phyloP scores from a whole-genome alignment of 768 basidiomycete genomes.

The Kwoniella botswanensis region DNA sequence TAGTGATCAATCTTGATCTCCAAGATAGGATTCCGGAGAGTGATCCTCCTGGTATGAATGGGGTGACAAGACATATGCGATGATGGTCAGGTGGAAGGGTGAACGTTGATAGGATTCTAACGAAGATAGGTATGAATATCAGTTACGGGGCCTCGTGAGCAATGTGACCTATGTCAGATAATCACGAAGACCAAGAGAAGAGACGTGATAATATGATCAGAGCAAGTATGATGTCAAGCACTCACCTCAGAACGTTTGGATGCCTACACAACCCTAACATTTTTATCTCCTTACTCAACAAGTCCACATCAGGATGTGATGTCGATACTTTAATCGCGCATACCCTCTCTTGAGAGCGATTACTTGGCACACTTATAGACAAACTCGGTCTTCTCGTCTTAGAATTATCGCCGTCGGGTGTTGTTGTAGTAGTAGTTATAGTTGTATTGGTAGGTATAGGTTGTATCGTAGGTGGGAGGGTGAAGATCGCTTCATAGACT shows the following conservation, averaged over 20 bases:
- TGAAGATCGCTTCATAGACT: conserved; percentile 79
- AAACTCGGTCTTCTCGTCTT: not conserved
- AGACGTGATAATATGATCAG: too few species aligned
- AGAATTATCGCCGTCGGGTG: not conserved
- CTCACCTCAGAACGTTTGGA: conserved; percentile 72
- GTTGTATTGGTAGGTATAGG: conserved; percentile 8
- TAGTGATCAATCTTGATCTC: conserved; percentile 36
- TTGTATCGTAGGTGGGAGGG: conserved; percentile 56
- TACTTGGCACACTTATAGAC: conserved; percentile 4
- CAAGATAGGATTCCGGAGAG: conserved; percentile 43
- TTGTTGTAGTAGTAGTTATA: not conserved
- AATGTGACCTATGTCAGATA: too few species aligned
- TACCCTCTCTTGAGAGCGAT: not conserved
- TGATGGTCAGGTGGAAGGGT: conserved; percentile 48
- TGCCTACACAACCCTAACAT: conserved; percentile 43
- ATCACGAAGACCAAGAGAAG: too few species aligned
- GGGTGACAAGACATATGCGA: conserved; percentile 48
- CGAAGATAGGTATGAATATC: not conserved
- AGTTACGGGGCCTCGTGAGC: not conserved
- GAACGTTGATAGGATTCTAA: conserved; percentile 44
- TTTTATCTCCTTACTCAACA: conserved; percentile 39
- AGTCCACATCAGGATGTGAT: conserved; percentile 68
- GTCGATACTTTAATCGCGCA: conserved; percentile 56
- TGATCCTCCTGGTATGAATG: conserved; percentile 45
- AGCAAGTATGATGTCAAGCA: not conserved